phyloP scores from a whole-genome alignment of 257 asterid genomes.

The Nicotiana sylvestris region DNA sequence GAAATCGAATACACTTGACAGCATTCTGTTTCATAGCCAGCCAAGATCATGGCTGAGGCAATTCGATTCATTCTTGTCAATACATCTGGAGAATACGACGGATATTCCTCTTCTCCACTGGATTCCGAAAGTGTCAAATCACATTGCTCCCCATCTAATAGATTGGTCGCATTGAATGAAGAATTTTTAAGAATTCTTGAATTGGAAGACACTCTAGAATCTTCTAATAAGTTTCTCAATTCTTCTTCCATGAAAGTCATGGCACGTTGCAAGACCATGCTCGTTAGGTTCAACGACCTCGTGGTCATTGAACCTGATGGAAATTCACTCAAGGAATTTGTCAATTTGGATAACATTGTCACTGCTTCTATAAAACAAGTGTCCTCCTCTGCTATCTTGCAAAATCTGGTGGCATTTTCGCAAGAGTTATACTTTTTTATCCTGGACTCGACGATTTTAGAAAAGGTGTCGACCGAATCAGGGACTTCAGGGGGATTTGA shows the following conservation, averaged over 20 bases:
- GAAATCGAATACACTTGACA: conserved; percentile 58
- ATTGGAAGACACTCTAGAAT: conserved; percentile 11
- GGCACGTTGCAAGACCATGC: conserved; percentile 57
- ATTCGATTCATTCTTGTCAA: conserved; percentile 49
- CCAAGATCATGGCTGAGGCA: conserved; percentile 51
- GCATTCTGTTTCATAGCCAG: conserved; percentile 75
- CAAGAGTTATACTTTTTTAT: conserved; percentile 32
- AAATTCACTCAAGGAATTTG: conserved; percentile 39
- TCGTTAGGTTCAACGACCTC: conserved; percentile 42
- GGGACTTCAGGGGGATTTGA: conserved; percentile 45
- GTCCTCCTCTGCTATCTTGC: conserved; percentile 44
- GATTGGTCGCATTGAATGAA: conserved; percentile 22
- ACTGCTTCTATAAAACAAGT: conserved; percentile 47
- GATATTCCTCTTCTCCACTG: conserved; percentile 27
- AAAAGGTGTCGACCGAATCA: conserved; percentile 39
- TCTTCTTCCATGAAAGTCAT: conserved; percentile 75
- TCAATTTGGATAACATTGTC: conserved; percentile 39
- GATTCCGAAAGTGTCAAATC: not conserved
- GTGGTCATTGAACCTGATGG: conserved; percentile 30
- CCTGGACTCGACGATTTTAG: conserved; percentile 44
- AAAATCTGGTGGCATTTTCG: conserved; percentile 14
- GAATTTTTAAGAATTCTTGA: conserved; percentile 13
- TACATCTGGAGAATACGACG: conserved; percentile 35
- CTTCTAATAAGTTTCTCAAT: conserved; percentile 50
- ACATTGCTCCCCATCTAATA: not conserved